Evolutionary conservation across 1,284 basidiomycete genomes (phyloP).

Genomic region (Sutorius eximius): DNA sequence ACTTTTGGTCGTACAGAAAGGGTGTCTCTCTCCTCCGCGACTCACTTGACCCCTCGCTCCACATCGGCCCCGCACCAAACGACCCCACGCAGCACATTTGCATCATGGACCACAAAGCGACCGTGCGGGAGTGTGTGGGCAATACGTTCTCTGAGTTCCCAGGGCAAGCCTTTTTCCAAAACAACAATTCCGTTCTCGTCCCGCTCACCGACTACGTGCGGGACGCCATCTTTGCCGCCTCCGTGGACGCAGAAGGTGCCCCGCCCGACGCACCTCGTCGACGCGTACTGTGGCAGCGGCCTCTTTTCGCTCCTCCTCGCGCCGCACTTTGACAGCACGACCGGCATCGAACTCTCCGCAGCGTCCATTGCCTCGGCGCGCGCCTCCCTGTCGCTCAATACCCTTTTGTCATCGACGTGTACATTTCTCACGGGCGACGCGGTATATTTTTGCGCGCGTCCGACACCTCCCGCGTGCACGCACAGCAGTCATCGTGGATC

Average conservation of each 20-base stretch:
- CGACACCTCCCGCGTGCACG: slow-evolving; percentile 62
- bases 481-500: slow-evolving; percentile 82
- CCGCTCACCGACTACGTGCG: slow-evolving; percentile 83
- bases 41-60: slow-evolving; percentile 52
- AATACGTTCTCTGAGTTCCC: slow-evolving; percentile 83
- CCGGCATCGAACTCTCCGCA: slow-evolving; percentile 85
- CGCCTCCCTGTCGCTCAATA: slow-evolving; percentile 79
- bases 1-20: slow-evolving; percentile 79
- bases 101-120: slow-evolving; percentile 80
- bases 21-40: slow-evolving; percentile 94
- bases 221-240: slow-evolving; percentile 61
- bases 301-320: slow-evolving; percentile 91
- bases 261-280: slow-evolving; percentile 79
- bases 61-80: slow-evolving; percentile 17
- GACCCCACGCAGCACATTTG: slow-evolving; percentile 66
- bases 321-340: slow-evolving; percentile 73
- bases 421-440: slow-evolving; percentile 72
- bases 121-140: slow-evolving; percentile 85
- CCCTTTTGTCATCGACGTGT: slow-evolving; percentile 39
- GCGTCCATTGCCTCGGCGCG: slow-evolving; percentile 82
- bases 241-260: neutral
- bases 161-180: slow-evolving; percentile 94
- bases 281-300: slow-evolving; percentile 90
- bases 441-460: slow-evolving; percentile 67
- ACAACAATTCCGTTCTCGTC: slow-evolving; percentile 92